Evolutionary conservation across 768 basidiomycete species (phyloP).

Genomic region (Lentinula detonsa): DNA sequence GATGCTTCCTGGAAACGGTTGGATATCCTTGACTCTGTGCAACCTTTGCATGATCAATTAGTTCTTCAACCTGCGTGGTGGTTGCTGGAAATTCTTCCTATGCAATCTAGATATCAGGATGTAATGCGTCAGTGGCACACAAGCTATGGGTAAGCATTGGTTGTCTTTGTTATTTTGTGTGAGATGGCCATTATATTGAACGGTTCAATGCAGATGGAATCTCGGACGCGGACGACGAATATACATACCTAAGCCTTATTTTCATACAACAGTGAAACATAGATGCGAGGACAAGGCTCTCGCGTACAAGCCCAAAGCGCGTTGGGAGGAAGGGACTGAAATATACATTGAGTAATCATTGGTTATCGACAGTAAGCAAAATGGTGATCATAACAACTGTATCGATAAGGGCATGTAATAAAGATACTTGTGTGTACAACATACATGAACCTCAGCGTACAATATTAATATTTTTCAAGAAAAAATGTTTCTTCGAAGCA

Average conservation of each 20-base stretch:
- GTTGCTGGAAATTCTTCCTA: slow-evolving; percentile 42
- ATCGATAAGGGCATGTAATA: too few relatives aligned
- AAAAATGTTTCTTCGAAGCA: too few relatives aligned
- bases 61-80: slow-evolving; percentile 33
- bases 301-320: slow-evolving; percentile 55
- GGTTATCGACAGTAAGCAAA: background rate
- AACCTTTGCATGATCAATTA: slow-evolving; percentile 34
- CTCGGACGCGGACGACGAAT: slow-evolving; percentile 54
- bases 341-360: slow-evolving; percentile 32
- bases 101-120: slow-evolving; percentile 33
- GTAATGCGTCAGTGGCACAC: slow-evolving; percentile 32
- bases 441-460: too few relatives aligned
- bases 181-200: background rate
- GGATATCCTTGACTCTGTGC: slow-evolving; percentile 23
- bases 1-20: background rate
- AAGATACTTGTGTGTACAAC: too few relatives aligned
- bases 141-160: slow-evolving; percentile 43
- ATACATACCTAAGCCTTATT: slow-evolving; percentile 36
- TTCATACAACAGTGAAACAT: slow-evolving; percentile 59
- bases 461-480: too few relatives aligned
- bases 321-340: slow-evolving; percentile 41
- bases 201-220: slow-evolving; percentile 33
- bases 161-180: background rate
- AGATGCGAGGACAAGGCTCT: slow-evolving; percentile 43
- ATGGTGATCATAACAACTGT: background rate